Conservation (phyloP, 2,329 filamentous ascomycete species). For the Conoideocrella luteorostrata region DNA sequence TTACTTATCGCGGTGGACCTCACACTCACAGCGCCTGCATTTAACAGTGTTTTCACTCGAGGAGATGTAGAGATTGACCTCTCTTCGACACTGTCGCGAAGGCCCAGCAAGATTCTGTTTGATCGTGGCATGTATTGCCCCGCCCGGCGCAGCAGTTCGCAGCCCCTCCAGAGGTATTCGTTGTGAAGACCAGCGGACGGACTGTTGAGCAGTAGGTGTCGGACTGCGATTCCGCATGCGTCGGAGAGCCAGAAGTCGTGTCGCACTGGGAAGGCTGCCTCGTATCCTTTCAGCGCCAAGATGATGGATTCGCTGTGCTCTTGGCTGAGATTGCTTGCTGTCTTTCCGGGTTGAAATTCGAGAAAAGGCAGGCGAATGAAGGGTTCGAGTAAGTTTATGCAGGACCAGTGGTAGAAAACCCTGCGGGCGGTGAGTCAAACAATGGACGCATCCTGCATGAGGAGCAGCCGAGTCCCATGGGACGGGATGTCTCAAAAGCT, state of each 20-base stretch:
- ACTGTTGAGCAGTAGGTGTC: conserved; percentile 1
- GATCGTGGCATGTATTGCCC: conserved; percentile 5
- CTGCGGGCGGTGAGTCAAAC: conserved; percentile 3
- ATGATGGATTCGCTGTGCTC: conserved; percentile 13
- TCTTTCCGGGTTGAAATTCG: conserved; percentile 1
- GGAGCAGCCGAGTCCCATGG: background rate
- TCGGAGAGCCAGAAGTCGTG: conserved; percentile 16
- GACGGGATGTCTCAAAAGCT: background rate
- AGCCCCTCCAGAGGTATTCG: conserved; percentile 6
- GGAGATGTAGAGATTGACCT: background rate
- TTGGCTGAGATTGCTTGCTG: conserved; percentile 1
- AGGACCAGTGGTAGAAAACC: conserved; percentile 8
- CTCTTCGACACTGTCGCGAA: background rate
- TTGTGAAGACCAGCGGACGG: background rate
- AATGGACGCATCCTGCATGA: background rate
- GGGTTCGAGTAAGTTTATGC: conserved; percentile 8
- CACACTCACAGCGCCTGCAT: background rate
- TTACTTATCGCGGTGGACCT: background rate
- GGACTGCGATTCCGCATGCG: conserved; percentile 8
- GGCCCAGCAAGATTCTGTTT: background rate
- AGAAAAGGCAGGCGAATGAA: conserved; percentile 4
- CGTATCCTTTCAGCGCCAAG: conserved; percentile 17
- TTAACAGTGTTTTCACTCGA: background rate
- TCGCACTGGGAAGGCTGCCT: conserved; percentile 16
- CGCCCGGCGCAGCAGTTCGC: conserved; percentile 7